Evolutionary conservation across 306 rosid species (phyloP).

Genomic region (Datisca glomerata): DNA sequence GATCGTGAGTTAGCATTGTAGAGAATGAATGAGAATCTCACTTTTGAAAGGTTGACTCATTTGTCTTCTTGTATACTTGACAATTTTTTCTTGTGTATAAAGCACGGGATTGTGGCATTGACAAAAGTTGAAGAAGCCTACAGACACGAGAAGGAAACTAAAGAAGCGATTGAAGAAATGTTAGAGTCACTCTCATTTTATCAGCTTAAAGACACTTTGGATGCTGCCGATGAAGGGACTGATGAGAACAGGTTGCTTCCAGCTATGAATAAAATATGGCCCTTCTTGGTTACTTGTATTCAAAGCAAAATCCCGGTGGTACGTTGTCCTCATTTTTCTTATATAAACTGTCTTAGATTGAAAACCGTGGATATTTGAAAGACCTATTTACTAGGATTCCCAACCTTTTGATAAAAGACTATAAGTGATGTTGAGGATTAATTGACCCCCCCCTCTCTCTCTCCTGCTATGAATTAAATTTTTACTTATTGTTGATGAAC

Average conservation of each 20-base stretch:
- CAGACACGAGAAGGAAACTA: conserved; percentile 51
- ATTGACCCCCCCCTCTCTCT: too few species aligned
- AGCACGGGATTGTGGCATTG: conserved; percentile 46
- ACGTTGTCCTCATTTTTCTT: conserved; percentile 16
- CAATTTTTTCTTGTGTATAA: background rate
- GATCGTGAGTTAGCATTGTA: too few species aligned
- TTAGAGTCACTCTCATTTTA: conserved; percentile 35
- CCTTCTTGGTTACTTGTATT: conserved; percentile 65
- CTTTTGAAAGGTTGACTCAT: too few species aligned
- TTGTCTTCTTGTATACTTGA: too few species aligned
- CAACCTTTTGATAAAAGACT: too few species aligned
- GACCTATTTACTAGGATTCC: too few species aligned
- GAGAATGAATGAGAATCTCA: too few species aligned
- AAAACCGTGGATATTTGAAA: too few species aligned
- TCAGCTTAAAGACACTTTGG: conserved; percentile 55
- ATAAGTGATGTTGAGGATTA: too few species aligned
- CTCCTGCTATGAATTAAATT: too few species aligned
- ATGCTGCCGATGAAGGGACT: conserved; percentile 46
- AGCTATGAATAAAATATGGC: conserved; percentile 93
- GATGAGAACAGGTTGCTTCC: conserved; percentile 94
- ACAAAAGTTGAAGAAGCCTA: conserved; percentile 78
- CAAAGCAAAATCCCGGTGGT: conserved; percentile 72
- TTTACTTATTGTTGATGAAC: too few species aligned
- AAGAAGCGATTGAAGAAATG: conserved; percentile 58
- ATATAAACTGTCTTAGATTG: conserved; percentile 6